Evolutionary conservation across 495 filamentous ascomycete species (phyloP), one percentile per base, ranked within the genome.

Genomic region (Clohesyomyces aquaticus): DNA sequence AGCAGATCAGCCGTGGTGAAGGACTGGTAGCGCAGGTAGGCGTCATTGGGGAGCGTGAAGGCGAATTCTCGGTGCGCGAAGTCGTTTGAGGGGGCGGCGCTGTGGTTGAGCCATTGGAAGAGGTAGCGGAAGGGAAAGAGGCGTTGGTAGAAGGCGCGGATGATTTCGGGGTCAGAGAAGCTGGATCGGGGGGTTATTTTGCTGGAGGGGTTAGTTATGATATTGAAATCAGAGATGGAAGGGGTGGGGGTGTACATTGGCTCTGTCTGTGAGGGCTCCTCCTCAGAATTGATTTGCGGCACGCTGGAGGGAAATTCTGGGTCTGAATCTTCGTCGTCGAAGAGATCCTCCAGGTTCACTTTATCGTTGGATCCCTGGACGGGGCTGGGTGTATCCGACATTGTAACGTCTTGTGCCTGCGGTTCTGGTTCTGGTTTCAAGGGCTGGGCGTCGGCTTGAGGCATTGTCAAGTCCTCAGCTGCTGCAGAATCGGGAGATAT

Each of bases 81-180:
- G 72, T 98, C 93, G 61, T 85, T 86, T 1, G 87, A 87, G 0
- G 95, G 94, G 4, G 85, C 82, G 26, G 92, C 86, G 47, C 89
- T 90, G 74, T 99, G 94, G 72, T 98, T 98, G 18, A 99, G 84
- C 94, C 94, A 99, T 75, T 97, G 93, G 77, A 97, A 98, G 23
- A 97, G 86, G 67, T 90, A 87, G 29, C 94, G 87, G 79, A 95
- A 99, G 8, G 94, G 94, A 73, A 98, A 98, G 38, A 98, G 84
- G 42, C 94, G 91, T 72, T 95, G 90, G 71, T 99, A 99, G 76
- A 96, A 99, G 27, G 85, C 87, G 59, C 89, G 83, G 85, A 98
- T 88, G 14, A 93, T 80, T 68, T 92, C 90, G 6, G 89, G 84
- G 66, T 96, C 90, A 0, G 88, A 88, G 51, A 76, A 76, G 8